These are phyloP conservation scores for Nannizziopsis barbatae DNA, from an alignment of 2,329 filamentous ascomycete species.

Conservation along the genomic window DNA sequence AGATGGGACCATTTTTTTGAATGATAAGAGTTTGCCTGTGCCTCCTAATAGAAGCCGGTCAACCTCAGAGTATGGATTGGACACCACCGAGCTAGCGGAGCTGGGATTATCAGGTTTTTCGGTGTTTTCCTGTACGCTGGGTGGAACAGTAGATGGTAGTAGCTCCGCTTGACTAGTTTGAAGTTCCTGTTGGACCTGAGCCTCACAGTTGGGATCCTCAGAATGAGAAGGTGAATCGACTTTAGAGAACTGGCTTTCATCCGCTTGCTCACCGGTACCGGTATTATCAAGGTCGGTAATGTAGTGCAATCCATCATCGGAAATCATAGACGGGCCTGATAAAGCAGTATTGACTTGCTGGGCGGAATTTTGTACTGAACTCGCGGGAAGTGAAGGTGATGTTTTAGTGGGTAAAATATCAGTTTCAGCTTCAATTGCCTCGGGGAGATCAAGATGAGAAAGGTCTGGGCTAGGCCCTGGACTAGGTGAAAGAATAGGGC, in stretches of 20 bases:
- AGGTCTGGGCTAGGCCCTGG: neutral
- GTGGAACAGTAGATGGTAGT: conserved; percentile 6
- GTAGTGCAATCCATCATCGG: conserved; percentile 10
- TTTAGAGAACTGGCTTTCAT: neutral
- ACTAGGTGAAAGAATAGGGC: conserved; percentile 10
- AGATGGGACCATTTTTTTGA: conserved; percentile 7
- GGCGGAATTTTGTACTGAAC: conserved; percentile 4
- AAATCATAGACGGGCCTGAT: conserved; percentile 5
- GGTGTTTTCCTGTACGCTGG: conserved; percentile 7
- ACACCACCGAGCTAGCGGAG: conserved; percentile 17
- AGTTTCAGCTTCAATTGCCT: neutral
- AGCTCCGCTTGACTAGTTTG: neutral
- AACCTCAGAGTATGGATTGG: conserved; percentile 26
- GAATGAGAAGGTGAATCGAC: neutral
- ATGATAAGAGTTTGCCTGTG: neutral
- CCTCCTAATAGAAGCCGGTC: conserved; percentile 5
- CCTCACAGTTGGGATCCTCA: neutral
- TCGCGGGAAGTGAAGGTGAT: neutral
- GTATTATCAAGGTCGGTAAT: conserved; percentile 10
- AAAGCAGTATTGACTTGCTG: neutral
- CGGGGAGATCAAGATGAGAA: neutral
- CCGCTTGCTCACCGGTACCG: neutral
- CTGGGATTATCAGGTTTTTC: conserved; percentile 5
- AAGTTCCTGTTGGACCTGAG: neutral
- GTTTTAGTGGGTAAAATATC: neutral